These are phyloP conservation scores for Escallonia herrerae DNA, from an alignment of 129 eudicot species.

Conservation along the genomic window DNA sequence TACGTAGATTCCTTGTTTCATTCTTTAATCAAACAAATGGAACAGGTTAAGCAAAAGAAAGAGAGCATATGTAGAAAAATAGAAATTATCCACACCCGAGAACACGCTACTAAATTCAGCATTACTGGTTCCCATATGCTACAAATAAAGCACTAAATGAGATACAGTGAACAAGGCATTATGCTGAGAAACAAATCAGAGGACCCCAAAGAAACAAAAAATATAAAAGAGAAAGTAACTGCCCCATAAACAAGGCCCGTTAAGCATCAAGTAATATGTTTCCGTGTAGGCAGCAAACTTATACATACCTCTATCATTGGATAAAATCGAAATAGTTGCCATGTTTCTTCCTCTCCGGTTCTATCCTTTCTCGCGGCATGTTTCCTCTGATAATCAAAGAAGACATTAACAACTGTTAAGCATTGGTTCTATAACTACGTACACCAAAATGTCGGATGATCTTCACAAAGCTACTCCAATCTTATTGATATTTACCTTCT, in stretches of 20 bases:
- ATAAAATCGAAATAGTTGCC: conserved; percentile 80
- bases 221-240: background rate
- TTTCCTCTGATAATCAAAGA: conserved; percentile 40
- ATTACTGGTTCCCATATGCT: too few species aligned
- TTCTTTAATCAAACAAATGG: too few species aligned
- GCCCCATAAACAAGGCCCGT: background rate
- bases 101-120: too few species aligned
- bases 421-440: conserved; percentile 17
- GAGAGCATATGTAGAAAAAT: too few species aligned
- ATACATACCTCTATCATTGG: conserved; percentile 79
- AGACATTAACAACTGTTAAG: conserved; percentile 14
- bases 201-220: background rate
- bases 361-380: conserved; percentile 74
- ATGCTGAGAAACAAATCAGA: too few species aligned
- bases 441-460: conserved; percentile 1
- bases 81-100: too few species aligned
- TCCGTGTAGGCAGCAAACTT: background rate
- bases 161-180: too few species aligned
- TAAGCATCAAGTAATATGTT: background rate
- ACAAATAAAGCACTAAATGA: too few species aligned
- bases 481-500: conserved; percentile 40
- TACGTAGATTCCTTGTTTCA: too few species aligned
- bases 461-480: background rate
- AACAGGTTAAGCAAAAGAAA: too few species aligned
- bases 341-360: conserved; percentile 87